Evolutionary conservation across 805 yeast genomes (phyloP).

Genomic region (Pichia californica): DNA sequence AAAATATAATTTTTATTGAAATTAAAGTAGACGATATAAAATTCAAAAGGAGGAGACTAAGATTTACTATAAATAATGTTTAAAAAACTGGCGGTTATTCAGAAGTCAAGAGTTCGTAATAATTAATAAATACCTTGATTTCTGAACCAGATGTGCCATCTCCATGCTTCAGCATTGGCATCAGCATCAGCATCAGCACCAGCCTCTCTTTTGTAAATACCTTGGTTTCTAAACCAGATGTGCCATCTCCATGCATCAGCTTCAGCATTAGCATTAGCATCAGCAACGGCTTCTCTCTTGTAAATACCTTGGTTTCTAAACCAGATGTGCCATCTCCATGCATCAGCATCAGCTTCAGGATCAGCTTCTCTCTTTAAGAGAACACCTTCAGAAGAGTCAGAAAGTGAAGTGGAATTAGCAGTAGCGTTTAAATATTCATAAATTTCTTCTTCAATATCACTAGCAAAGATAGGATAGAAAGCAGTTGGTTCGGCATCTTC

Average conservation of each 20-base stretch:
- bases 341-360: not conserved
- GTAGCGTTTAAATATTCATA: not conserved
- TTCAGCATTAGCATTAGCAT: slow-evolving; percentile 6
- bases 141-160: slow-evolving; percentile 6
- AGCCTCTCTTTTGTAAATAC: slow-evolving; percentile 6
- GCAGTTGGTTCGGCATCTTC: slow-evolving; percentile 6
- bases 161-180: slow-evolving; percentile 10
- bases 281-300: slow-evolving; percentile 6
- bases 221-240: slow-evolving; percentile 5
- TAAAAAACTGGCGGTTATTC: too few species aligned
- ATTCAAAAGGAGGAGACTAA: too few species aligned
- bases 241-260: slow-evolving; percentile 1
- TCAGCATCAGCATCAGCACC: slow-evolving; percentile 9
- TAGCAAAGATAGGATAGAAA: slow-evolving; percentile 6
- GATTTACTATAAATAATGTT: too few species aligned
- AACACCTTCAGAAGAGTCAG: not conserved
- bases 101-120: too few species aligned
- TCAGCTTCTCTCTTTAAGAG: slow-evolving; percentile 6
- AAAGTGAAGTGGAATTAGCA: not conserved
- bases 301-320: too few species aligned
- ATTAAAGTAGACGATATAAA: too few species aligned
- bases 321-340: not conserved
- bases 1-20: too few species aligned
- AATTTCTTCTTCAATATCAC: slow-evolving; percentile 4
- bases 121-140: slow-evolving; percentile 11